Evolutionary conservation across 805 yeast genomes (phyloP).

Genomic region (Schizosaccharomyces octosporus): DNA sequence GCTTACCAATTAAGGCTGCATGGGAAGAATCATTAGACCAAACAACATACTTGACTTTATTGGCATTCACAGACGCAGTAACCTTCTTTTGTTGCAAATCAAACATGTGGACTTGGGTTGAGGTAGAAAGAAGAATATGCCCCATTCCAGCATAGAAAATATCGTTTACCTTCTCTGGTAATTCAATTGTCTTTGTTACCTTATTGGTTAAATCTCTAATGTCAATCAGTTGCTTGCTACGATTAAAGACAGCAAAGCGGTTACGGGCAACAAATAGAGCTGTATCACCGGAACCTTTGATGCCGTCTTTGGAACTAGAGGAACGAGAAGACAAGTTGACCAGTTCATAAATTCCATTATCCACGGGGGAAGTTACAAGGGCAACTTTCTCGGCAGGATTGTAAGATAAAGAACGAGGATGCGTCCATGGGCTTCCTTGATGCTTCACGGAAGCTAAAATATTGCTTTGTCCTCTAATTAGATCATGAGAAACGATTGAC

Average conservation of each 20-base stretch:
- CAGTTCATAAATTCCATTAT: conserved; percentile 43
- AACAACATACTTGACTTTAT: conserved; percentile 62
- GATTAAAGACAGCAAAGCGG: conserved; percentile 63
- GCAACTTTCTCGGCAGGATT: conserved; percentile 81
- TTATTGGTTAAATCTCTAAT: conserved; percentile 65
- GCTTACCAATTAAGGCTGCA: conserved; percentile 73
- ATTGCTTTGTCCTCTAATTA: conserved; percentile 8
- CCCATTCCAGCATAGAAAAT: conserved; percentile 55
- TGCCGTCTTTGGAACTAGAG: conserved; percentile 37
- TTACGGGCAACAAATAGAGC: conserved; percentile 88
- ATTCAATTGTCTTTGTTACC: conserved; percentile 53
- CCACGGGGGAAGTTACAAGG: conserved; percentile 45
- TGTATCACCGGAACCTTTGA: conserved; percentile 57
- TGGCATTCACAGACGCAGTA: conserved; percentile 39
- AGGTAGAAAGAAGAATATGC: conserved; percentile 47
- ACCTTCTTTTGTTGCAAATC: conserved; percentile 84
- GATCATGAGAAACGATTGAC: conserved; percentile 63
- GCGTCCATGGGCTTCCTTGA: conserved; percentile 66
- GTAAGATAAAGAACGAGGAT: conserved; percentile 61
- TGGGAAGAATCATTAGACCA: conserved; percentile 80
- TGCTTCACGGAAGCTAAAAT: conserved; percentile 52
- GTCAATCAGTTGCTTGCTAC: conserved; percentile 39
- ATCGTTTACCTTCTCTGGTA: conserved; percentile 32
- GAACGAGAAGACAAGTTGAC: conserved; percentile 21
- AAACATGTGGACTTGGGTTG: conserved; percentile 47